These are phyloP conservation scores for Cladophialophora psammophila DNA, from an alignment of 2,329 filamentous ascomycete species.

Conservation along the genomic window DNA sequence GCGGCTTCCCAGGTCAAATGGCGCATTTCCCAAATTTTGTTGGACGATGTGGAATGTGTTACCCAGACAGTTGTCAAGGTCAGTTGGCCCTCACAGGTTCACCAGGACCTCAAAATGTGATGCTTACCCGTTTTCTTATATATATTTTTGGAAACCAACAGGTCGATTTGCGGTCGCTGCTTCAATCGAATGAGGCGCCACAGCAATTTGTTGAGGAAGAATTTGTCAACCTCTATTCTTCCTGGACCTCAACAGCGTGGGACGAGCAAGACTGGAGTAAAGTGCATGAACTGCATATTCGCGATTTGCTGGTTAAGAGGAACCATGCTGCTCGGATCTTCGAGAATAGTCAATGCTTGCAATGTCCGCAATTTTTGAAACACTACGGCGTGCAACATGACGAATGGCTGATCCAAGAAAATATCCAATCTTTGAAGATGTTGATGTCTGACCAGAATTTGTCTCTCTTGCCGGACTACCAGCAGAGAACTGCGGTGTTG, in stretches of 20 bases:
- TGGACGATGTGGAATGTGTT: slow-evolving; percentile 83
- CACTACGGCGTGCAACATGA: slow-evolving; percentile 97
- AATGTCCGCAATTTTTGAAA: slow-evolving; percentile 81
- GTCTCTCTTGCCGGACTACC: slow-evolving; percentile 93
- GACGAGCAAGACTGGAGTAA: slow-evolving; percentile 80
- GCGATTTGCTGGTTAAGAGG: slow-evolving; percentile 79
- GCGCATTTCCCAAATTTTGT: slow-evolving; percentile 72
- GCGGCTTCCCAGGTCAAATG: slow-evolving; percentile 71
- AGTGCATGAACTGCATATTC: slow-evolving; percentile 81
- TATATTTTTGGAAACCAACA: slow-evolving; percentile 37
- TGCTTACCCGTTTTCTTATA: slow-evolving; percentile 20
- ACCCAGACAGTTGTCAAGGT: slow-evolving; percentile 71
- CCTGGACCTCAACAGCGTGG: slow-evolving; percentile 79
- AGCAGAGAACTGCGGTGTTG: slow-evolving; percentile 90
- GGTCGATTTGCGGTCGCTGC: slow-evolving; percentile 49
- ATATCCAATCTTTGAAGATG: slow-evolving; percentile 84
- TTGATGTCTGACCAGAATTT: slow-evolving; percentile 96
- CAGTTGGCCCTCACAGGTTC: slow-evolving; percentile 54
- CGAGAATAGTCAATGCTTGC: slow-evolving; percentile 69
- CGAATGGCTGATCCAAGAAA: slow-evolving; percentile 94
- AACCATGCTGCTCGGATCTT: slow-evolving; percentile 68
- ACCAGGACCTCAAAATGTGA: slow-evolving; percentile 60
- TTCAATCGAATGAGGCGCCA: slow-evolving; percentile 55
- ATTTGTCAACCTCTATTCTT: slow-evolving; percentile 71
- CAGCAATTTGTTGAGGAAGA: slow-evolving; percentile 70